Base-by-base conservation (phyloP, 2,329 filamentous ascomycete genomes). In the Alternaria angustiovoidea region DNA sequence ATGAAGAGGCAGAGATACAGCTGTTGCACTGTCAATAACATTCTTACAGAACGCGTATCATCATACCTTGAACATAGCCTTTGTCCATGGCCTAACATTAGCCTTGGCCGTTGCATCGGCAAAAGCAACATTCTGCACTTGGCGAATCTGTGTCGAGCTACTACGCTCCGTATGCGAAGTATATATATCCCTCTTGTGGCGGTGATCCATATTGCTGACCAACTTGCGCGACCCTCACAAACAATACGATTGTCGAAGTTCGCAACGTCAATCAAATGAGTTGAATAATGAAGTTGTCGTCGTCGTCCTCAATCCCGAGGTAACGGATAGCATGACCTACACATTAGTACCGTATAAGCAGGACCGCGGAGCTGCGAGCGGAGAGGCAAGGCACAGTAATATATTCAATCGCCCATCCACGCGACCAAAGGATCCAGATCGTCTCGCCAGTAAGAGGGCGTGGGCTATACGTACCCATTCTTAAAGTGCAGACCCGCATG, bases 91-190 rank as follows among this genome's bases (percentile, higher is more conserved):
- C 48, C 68, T 73, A 5, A 76, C 73, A 18, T 68, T 80, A 68
- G 80, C 83, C 66, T 85, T 84, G 14, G 83, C 72, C 1, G 76
- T 75, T 7, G 81, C 79, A 12, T 81, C 80, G 5, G 81, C 55
- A n/a, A 86, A 55, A 2, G 83, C 81, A 20, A 84, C 64, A 43
- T 80, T 67, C 62, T 86, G 83, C 26, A 77, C 74, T 38, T 72
- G 62, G 46, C 67, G 67, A 51, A 77, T 64, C 9, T 76, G 66
- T 6, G 66, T 70, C 14, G 48, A 49, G 57, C 67, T 68, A 20
- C 63, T 68, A 12, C 61, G 65, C 48, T 70, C 66, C 4, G 57
- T 63, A 14, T 70, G 64, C 41, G 64, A 65, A 36, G 60, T 62
- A 20, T 63, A 60, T 28, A 63, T 55, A 54, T 61, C 64, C 41